Evolutionary conservation across 2,329 filamentous ascomycete species (phyloP), one percentile per base, ranked within the genome.

Genomic region (Lomentospora prolificans): DNA sequence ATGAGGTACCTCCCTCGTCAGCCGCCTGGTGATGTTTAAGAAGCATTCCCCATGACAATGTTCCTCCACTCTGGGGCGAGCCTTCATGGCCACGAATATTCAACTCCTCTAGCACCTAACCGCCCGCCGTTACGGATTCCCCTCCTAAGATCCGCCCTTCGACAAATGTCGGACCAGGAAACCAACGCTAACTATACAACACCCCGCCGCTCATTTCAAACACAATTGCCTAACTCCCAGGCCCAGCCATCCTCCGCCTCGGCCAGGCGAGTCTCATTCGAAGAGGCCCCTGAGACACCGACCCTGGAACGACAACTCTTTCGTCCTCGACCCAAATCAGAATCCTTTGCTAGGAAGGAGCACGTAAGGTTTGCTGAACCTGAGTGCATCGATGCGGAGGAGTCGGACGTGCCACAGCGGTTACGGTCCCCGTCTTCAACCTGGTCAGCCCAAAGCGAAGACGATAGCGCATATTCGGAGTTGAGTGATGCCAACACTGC

Each of bases 1-100:
- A 46, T 46, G 41, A 46, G 19, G 41, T 46, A 46, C 41, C n/a
- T 24, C 10, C 19, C 19, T 22, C 14, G n/a, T 24, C 17, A 19
- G 41, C 5, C 41, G n/a, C 7, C 19, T 10, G 36, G 14, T 12
- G 19, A 14, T 46, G 41, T 19, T 46, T 46, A 46, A 46, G 41
- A 46, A 19, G 41, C 41, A 46, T 46, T 46, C 41, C 19, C 25
- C 41, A 33, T 50, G 41, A 55, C 52, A 60, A 83, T 84, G 80
- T 80, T 83, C 63, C 69, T 83, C 31, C 80, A 83, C 62, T 73
- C 78, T 17, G 80, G 78, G 50, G 80, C 80, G 52, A 77, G 79
- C 67, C 71, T 83, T 19, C 79, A 83, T 63, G 80, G 79, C 65
- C 80, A 82, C 64, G 79, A 82, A 64, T 82, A 78, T 62, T 80